These are phyloP conservation scores for Kingdonia uniflora DNA, from an alignment of 164 flowering plant genomes.

Conservation along the genomic window DNA sequence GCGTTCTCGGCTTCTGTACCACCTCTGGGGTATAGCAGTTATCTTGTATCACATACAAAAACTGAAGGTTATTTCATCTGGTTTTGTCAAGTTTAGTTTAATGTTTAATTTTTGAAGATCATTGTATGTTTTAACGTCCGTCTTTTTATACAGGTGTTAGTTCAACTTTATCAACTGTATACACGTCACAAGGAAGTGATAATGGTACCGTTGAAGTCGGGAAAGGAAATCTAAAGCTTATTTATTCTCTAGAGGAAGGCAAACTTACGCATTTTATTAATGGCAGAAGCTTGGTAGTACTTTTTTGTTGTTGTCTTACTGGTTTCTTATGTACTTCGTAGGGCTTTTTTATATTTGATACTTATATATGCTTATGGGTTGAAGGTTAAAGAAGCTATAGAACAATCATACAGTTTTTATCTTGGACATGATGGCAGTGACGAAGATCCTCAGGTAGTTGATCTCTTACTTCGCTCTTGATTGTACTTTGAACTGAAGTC, in stretches of 20 bases:
- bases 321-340: neutral
- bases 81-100: neutral
- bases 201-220: conserved; percentile 52
- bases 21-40: conserved; percentile 89
- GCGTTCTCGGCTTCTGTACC: conserved; percentile 77
- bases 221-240: conserved; percentile 66
- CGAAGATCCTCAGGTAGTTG: conserved; percentile 61
- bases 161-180: conserved; percentile 30
- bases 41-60: conserved; percentile 40
- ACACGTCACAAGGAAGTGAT: conserved; percentile 22
- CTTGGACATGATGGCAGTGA: conserved; percentile 56
- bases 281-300: conserved; percentile 43
- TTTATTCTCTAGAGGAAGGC: conserved; percentile 44
- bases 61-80: conserved; percentile 29
- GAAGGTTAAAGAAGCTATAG: conserved; percentile 42
- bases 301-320: neutral
- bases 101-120: neutral
- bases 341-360: neutral
- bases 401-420: conserved; percentile 62
- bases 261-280: conserved; percentile 56
- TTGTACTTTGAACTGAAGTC: neutral
- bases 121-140: neutral
- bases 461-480: neutral
- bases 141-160: conserved; percentile 29
- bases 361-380: conserved; percentile 7